Base-by-base conservation (phyloP, 2,329 filamentous ascomycete species). In the Madurella mycetomatis region DNA sequence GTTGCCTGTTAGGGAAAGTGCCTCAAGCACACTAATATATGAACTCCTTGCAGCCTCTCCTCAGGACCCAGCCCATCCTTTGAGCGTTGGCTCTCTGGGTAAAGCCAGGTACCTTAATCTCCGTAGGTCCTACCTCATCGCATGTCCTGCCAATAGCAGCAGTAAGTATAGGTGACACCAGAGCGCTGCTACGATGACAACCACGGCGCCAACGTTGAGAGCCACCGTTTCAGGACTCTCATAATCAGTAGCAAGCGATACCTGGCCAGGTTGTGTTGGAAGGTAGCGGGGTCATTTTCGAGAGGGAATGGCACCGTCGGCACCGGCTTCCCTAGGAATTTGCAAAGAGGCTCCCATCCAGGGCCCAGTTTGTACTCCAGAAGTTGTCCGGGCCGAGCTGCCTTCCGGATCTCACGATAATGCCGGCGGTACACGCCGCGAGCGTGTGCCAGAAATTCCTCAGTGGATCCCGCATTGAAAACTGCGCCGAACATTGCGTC, bases 361-460 rank as follows among this genome's bases (percentile, higher is more conserved):
- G 19, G n/a, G 49, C 49, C 47, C 40, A 42, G 41, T 19, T 44
- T 43, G 40, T 37, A 45, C 19, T 51, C 48, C 48, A 51, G 15
- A 44, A 51, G 25, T 41, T 51, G 41, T 37, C 48, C 48, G 11
- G 40, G 48, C 43, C 30, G 18, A n/a, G 40, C 48, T 5, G 41
- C 41, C 30, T 45, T 11, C n/a, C 41, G 39, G 2, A 37, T 37
- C 13, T 37, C 34, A 11, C 13, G 34, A 37, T 37, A 37, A 15
- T 37, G 34, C 13, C 34, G 34, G 2, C 34, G 34, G 9, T 37
- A 37, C 34, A 37, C 34, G 9, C 11, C 34, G 34, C 34, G 34
- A 9, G 34, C 9, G 9, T 37, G 9, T 11, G 34, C 9, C 34
- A 37, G 11, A 3, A 37, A 4, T 15, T 37, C 34, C 34, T 37